A percentile compares a stretch with the other conserved stretches of the same genome.
phyloP scores from a whole-genome alignment of 495 filamentous ascomycete genomes.

The Neurospora intermedia region DNA sequence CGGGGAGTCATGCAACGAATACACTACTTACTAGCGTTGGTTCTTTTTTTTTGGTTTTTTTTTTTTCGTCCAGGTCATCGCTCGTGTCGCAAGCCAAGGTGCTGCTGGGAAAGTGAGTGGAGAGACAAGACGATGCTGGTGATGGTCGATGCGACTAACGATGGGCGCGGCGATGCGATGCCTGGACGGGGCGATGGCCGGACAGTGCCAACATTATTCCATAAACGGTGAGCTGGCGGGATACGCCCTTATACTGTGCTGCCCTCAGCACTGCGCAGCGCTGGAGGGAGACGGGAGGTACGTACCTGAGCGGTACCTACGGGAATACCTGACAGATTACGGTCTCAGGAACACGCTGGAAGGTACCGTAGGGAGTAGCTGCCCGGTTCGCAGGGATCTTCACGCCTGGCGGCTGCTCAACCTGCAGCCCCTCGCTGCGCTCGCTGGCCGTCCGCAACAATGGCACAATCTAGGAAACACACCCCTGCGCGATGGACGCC shows the following conservation, averaged over 20 bases:
- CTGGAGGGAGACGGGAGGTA: neutral
- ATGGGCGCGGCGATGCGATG: neutral
- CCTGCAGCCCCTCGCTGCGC: neutral
- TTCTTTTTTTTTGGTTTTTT: neutral
- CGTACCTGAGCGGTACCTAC: neutral
- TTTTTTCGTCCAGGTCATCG: neutral
- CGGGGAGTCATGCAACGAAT: neutral
- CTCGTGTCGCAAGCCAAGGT: neutral
- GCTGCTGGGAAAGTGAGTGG: neutral
- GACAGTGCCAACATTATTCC: neutral
- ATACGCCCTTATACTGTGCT: neutral
- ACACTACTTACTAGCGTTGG: neutral
- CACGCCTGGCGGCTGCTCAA: slow-evolving; percentile 9
- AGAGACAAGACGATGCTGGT: neutral
- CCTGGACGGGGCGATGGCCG: neutral
- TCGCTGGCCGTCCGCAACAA: neutral
- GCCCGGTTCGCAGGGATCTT: slow-evolving; percentile 14
- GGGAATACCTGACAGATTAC: neutral
- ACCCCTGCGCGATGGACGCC: neutral
- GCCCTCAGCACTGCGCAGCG: neutral
- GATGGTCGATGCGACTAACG: neutral
- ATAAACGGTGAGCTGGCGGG: neutral
- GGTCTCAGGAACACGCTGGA: neutral
- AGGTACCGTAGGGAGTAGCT: neutral
- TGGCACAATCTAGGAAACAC: neutral